Percentiles rank a stretch among this genome's conserved stretches.
Conservation (phyloP, 495 filamentous ascomycete species). For the Cryomyces antarcticus region DNA sequence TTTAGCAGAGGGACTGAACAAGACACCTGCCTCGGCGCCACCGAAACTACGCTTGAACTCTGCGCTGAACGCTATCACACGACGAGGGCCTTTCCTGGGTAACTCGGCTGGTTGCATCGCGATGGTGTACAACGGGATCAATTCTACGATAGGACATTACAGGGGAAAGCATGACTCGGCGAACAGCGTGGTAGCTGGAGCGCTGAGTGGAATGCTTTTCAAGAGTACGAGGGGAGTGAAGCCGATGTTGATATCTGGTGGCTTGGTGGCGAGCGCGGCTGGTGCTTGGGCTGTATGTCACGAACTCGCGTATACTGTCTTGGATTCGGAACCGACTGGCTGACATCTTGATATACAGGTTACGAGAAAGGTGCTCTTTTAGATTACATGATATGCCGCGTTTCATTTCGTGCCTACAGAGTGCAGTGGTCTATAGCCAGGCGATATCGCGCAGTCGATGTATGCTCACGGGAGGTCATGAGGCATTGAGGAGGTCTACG, state of each 20-base stretch:
- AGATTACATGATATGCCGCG: background rate
- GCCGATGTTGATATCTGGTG: conserved; percentile 84
- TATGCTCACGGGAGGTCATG: too few relatives aligned
- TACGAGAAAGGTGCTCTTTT: conserved; percentile 3
- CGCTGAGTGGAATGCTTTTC: conserved; percentile 77
- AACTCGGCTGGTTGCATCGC: conserved; percentile 90
- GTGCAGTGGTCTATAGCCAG: too few relatives aligned
- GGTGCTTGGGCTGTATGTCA: conserved; percentile 61
- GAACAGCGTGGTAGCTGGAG: conserved; percentile 72
- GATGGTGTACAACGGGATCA: conserved; percentile 62
- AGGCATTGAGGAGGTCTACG: too few relatives aligned
- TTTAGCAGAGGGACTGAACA: conserved; percentile 63
- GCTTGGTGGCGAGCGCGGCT: conserved; percentile 66
- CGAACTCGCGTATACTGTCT: background rate
- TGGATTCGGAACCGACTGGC: too few relatives aligned
- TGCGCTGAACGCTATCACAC: conserved; percentile 78
- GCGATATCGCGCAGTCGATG: too few relatives aligned
- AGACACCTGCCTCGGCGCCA: conserved; percentile 47
- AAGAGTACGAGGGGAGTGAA: conserved; percentile 79
- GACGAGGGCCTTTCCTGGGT: conserved; percentile 87
- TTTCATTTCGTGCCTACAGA: too few relatives aligned
- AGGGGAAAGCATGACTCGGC: conserved; percentile 80
- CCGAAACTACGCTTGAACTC: conserved; percentile 84
- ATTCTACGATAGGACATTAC: conserved; percentile 69
- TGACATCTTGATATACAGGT: background rate